Conservation (phyloP, 352 stramenopile species). For the Phytophthora vignae region DNA sequence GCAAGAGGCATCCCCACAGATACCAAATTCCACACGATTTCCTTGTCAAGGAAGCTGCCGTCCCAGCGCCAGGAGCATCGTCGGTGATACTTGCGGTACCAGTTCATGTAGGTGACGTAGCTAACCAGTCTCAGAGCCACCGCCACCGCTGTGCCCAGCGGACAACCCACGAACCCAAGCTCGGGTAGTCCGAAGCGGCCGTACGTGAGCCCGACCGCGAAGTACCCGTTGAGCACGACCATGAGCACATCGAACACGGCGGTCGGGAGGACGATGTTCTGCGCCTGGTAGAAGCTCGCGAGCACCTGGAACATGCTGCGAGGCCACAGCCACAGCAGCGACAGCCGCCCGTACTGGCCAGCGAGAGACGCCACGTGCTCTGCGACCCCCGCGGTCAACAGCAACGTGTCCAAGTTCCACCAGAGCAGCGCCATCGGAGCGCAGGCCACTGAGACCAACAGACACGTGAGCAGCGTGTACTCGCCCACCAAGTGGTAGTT, state of each 20-base stretch:
- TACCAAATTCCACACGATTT: slow-evolving; percentile 56
- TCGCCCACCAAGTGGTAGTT: slow-evolving; percentile 75
- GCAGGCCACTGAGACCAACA: slow-evolving; percentile 60
- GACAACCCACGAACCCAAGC: slow-evolving; percentile 80
- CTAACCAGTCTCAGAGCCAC: slow-evolving; percentile 55
- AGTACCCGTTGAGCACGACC: slow-evolving; percentile 63
- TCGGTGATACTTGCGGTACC: slow-evolving; percentile 50
- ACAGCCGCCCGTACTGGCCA: slow-evolving; percentile 68
- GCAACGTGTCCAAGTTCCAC: slow-evolving; percentile 71
- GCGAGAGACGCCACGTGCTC: slow-evolving; percentile 52
- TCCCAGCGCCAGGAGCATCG: slow-evolving; percentile 60
- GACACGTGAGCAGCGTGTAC: slow-evolving; percentile 63
- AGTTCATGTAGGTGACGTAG: slow-evolving; percentile 76
- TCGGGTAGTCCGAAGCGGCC: slow-evolving; percentile 57
- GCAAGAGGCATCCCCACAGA: slow-evolving; percentile 63
- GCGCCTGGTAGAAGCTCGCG: slow-evolving; percentile 79
- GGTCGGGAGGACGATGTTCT: slow-evolving; percentile 80
- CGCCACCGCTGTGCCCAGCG: slow-evolving; percentile 69
- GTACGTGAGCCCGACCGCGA: slow-evolving; percentile 71
- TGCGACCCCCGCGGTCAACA: slow-evolving; percentile 51
- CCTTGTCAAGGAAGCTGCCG: slow-evolving; percentile 48
- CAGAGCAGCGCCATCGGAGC: slow-evolving; percentile 74
- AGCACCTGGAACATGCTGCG: slow-evolving; percentile 82
- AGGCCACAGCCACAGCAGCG: slow-evolving; percentile 76
- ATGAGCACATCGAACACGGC: slow-evolving; percentile 65